Percentiles rank a stretch among this genome's conserved stretches.
These are phyloP conservation scores for Trametes sp. DNA, from an alignment of 1,284 basidiomycete species.

Conservation along the genomic window DNA sequence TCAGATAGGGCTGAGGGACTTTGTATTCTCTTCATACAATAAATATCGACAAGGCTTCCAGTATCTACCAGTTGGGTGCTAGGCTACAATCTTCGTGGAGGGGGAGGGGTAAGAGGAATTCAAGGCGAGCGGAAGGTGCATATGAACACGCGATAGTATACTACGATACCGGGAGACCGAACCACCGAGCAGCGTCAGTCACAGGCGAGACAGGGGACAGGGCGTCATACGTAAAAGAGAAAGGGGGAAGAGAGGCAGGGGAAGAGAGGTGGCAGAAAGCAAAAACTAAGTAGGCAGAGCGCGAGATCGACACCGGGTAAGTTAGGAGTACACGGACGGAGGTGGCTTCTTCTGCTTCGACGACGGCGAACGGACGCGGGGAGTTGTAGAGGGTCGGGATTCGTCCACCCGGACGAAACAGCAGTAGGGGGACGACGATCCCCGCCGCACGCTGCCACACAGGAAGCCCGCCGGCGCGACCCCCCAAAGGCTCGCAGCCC, in stretches of 20 bases:
- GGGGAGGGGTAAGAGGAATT: slow-evolving; percentile 3
- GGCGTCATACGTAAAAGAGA: too few relatives aligned
- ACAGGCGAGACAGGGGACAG: slow-evolving; percentile 5
- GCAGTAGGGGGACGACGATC: too few relatives aligned
- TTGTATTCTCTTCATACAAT: slow-evolving; percentile 35
- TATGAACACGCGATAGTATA: not conserved
- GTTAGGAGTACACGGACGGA: slow-evolving; percentile 20
- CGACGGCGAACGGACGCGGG: slow-evolving; percentile 9
- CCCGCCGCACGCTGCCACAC: not conserved
- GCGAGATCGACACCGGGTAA: slow-evolving; percentile 17
- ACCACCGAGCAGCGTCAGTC: slow-evolving; percentile 1
- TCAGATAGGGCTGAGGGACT: not conserved
- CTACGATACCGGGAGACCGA: slow-evolving; percentile 3
- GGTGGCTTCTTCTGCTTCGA: slow-evolving; percentile 18
- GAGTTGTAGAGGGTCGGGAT: not conserved
- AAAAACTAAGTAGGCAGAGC: slow-evolving; percentile 9
- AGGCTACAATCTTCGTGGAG: slow-evolving; percentile 37
- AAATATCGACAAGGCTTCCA: slow-evolving; percentile 34
- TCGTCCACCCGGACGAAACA: not conserved
- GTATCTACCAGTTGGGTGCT: slow-evolving; percentile 38
- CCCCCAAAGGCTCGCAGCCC: not conserved
- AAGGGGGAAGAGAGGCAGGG: not conserved
- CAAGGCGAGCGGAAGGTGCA: too few relatives aligned
- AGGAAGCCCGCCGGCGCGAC: not conserved
- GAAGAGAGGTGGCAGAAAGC: slow-evolving; percentile 6